Conservation (phyloP, 495 filamentous ascomycete species). For the Annulohypoxylon moriforme region DNA sequence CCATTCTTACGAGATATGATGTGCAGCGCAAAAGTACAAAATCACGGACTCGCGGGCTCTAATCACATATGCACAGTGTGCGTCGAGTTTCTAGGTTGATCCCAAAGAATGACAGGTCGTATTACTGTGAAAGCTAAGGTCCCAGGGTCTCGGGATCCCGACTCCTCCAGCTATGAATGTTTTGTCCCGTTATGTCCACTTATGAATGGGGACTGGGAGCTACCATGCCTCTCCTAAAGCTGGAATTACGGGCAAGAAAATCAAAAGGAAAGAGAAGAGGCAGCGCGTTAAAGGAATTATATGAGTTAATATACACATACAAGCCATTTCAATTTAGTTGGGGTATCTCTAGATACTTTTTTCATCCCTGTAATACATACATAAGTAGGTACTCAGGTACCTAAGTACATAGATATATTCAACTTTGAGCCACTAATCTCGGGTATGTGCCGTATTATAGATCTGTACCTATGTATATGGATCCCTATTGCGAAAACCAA, state of each 20-base stretch:
- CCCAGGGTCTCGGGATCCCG: neutral
- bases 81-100: neutral
- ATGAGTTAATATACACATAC: neutral
- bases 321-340: neutral
- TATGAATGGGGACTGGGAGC: neutral
- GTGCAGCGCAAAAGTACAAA: constrained; percentile 5
- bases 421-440: too few species aligned
- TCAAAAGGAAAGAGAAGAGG: too few species aligned
- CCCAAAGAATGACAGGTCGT: constrained; percentile 14
- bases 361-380: too few species aligned
- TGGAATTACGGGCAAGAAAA: constrained; percentile 5
- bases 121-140: constrained; percentile 1
- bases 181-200: neutral
- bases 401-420: too few species aligned
- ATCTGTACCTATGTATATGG: too few species aligned
- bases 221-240: neutral
- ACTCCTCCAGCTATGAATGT: too few species aligned
- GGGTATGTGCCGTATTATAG: too few species aligned
- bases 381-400: too few species aligned
- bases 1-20: neutral
- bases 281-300: neutral
- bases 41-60: neutral
- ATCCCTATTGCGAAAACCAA: too few species aligned
- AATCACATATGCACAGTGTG: constrained; percentile 6
- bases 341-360: neutral